Evolutionary conservation across 352 stramenopile species (phyloP), one percentile per base, ranked within the genome.

Genomic region (Pythium apleroticum): DNA sequence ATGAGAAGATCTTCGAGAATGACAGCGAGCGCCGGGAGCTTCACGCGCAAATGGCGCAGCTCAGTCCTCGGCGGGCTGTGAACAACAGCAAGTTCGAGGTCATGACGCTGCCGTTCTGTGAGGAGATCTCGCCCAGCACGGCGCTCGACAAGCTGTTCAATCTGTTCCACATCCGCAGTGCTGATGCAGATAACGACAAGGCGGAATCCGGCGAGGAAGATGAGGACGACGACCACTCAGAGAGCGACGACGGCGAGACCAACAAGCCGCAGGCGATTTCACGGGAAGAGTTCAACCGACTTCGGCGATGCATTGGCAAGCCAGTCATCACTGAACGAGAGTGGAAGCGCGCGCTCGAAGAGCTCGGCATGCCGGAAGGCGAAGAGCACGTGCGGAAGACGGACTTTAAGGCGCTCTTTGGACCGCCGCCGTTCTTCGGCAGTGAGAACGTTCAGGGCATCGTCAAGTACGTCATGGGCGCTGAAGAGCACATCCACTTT

Each of bases 351-450:
- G 79, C 77, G n/a, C 50, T 84, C 2, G 71, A 80, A 19, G 74
- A 80, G 55, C 67, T 88, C 1, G 71, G 65, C 0, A 63, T 65
- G 24, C 11, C 41, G 0, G 49, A 67, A 10, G 54, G 54, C 5
- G 56, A 78, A 3, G 25, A 56, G 1, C 48, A 19, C 10, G 79
- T 84, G 2, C 19, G 48, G 5, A 65, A 69, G 54, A 68, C 58
- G 7, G 68, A 84, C 45, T 88, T 88, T 69, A 82, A 86, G 43
- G 75, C 71, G 6, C 66, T 88, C 1, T 88, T 88, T 60, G 79
- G 79, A 0, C 75, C 77, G 7, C 66, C 77, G 15, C 79, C 79
- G 24, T 88, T 81, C 55, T 88, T 88, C 50, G 79, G 79, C 2
- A 83, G 63, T 54, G 28, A 68, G 31, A 65, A 65, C 33, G 70